A percentile compares a stretch with the other conserved stretches of the same genome.
Conservation (phyloP, 2,329 filamentous ascomycete genomes). For the Botrytis elliptica region DNA sequence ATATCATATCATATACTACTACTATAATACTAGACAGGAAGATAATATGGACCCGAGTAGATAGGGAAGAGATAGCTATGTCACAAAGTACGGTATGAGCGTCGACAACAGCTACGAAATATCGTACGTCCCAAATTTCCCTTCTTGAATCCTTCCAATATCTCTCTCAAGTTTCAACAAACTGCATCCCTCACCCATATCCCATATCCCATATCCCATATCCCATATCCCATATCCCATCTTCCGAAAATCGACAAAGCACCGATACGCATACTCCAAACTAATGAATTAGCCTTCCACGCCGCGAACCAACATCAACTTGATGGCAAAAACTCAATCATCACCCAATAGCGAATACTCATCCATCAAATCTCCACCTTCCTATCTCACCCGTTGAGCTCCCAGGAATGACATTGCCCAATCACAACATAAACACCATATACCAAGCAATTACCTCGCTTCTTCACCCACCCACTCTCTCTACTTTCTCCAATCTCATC, state of each 20-base stretch:
- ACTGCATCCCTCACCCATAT: neutral
- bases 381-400: neutral
- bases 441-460: conserved; percentile 2
- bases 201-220: neutral
- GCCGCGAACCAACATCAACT: neutral
- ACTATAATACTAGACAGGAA: neutral
- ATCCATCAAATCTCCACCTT: neutral
- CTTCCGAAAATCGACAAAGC: conserved; percentile 3
- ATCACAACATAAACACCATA: neutral
- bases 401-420: neutral
- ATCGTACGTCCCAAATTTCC: neutral
- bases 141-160: neutral
- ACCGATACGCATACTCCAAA: neutral
- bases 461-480: neutral
- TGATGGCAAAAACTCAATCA: neutral
- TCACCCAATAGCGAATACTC: neutral
- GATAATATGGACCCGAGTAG: neutral
- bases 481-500: neutral
- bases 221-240: neutral
- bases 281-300: neutral
- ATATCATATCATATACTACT: neutral
- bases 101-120: neutral
- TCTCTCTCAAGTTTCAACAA: neutral
- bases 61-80: neutral
- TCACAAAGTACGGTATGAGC: neutral